These are phyloP conservation scores for Saccharomyces hybrid DNA, from an alignment of 1,139 yeast genomes.

Conservation along the genomic window DNA sequence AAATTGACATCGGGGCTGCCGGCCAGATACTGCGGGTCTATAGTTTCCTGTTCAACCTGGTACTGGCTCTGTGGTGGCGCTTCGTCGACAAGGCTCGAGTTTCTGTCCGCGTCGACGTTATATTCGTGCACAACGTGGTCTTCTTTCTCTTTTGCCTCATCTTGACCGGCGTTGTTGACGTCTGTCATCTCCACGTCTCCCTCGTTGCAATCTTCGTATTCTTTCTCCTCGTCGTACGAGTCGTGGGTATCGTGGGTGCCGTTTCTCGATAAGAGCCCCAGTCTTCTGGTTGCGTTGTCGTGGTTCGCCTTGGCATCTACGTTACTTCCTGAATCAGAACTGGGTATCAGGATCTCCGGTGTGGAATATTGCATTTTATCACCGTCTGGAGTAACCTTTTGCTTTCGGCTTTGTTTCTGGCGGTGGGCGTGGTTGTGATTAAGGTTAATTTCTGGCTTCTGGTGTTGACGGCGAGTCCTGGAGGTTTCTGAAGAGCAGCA, in stretches of 20 bases:
- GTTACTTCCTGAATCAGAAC: background rate
- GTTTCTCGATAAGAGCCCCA: background rate
- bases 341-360: background rate
- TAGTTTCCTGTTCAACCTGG: background rate
- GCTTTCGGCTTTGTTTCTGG: background rate
- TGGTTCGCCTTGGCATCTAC: background rate
- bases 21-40: conserved; percentile 4
- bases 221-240: conserved; percentile 12
- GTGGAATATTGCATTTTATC: background rate
- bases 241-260: background rate
- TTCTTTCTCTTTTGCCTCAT: conserved; percentile 8
- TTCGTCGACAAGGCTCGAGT: conserved; percentile 3
- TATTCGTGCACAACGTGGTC: conserved; percentile 15
- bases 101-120: conserved; percentile 25
- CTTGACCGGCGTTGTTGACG: background rate
- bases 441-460: background rate
- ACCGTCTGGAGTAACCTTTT: background rate
- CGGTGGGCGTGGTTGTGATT: conserved; percentile 5
- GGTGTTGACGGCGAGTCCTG: conserved; percentile 5
- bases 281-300: background rate
- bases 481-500: conserved; percentile 23
- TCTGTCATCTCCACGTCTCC: conserved; percentile 3
- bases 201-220: conserved; percentile 12
- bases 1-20: conserved; percentile 14
- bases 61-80: background rate